Conservation (phyloP, 2,329 filamentous ascomycete genomes). For the Verticillium isaacii region DNA sequence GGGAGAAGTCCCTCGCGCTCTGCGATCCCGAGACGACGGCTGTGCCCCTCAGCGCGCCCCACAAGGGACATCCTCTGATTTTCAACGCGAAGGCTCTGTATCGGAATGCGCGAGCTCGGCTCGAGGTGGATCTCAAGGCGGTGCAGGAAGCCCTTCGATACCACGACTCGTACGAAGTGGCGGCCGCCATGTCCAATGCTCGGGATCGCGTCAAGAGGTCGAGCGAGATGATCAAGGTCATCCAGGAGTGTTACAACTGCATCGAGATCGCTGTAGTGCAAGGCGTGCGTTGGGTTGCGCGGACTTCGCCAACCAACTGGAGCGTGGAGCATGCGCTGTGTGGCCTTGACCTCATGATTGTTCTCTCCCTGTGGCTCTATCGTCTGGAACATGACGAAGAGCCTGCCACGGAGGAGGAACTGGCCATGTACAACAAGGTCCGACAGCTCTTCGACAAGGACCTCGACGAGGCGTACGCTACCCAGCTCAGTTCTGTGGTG, state of each 20-base stretch:
- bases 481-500: constrained; percentile 90
- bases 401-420: constrained; percentile 76
- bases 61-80: constrained; percentile 92
- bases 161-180: constrained; percentile 95
- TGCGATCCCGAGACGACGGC: constrained; percentile 88
- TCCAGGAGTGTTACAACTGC: constrained; percentile 95
- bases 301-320: constrained; percentile 97
- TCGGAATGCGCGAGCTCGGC: constrained; percentile 83
- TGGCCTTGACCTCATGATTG: constrained; percentile 95
- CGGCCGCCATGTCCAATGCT: constrained; percentile 91
- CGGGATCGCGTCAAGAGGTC: constrained; percentile 92
- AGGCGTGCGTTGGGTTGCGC: constrained; percentile 96
- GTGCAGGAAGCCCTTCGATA: constrained; percentile 96
- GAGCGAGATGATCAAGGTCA: constrained; percentile 96
- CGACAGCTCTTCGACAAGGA: constrained; percentile 89
- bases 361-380: constrained; percentile 96
- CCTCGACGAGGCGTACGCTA: constrained; percentile 72
- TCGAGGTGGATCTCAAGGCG: constrained; percentile 92
- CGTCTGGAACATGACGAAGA: constrained; percentile 99
- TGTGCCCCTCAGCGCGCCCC: constrained; percentile 86
- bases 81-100: constrained; percentile 99
- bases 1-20: constrained; percentile 92
- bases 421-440: constrained; percentile 88
- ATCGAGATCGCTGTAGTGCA: constrained; percentile 93
- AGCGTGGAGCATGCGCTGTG: constrained; percentile 97